These are phyloP conservation scores for Lactarius trivialis DNA, from an alignment of 768 basidiomycete genomes.

Conservation along the genomic window DNA sequence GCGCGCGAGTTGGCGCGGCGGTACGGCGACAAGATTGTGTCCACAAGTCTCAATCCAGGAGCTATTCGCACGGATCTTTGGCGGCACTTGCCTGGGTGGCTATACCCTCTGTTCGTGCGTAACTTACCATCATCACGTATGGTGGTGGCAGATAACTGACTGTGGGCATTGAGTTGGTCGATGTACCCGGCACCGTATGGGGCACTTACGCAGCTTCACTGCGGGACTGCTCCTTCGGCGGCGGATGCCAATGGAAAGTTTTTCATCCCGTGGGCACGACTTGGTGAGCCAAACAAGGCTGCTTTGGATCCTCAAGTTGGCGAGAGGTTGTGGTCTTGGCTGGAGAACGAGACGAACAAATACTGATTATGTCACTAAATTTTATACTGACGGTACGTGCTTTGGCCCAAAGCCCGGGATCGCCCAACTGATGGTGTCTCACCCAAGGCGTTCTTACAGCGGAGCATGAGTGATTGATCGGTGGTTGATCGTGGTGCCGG, in stretches of 20 bases:
- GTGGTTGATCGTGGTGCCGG: too few relatives aligned
- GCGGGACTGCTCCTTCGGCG: slow-evolving; percentile 36
- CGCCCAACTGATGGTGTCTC: too few relatives aligned
- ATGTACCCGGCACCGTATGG: slow-evolving; percentile 25
- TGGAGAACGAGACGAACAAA: slow-evolving; percentile 25
- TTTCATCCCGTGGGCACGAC: slow-evolving; percentile 25
- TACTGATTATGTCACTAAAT: neutral
- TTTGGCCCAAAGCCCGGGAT: too few relatives aligned
- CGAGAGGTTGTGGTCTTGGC: slow-evolving; percentile 28
- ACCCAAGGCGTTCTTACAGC: too few relatives aligned
- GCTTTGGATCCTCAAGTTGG: slow-evolving; percentile 25
- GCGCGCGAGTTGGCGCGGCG: slow-evolving; percentile 42
- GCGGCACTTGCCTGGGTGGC: slow-evolving; percentile 1
- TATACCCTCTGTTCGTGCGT: neutral
- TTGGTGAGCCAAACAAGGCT: slow-evolving; percentile 20
- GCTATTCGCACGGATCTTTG: slow-evolving; percentile 11
- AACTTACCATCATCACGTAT: neutral
- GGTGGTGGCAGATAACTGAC: neutral
- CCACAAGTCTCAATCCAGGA: slow-evolving; percentile 39
- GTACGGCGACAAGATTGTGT: slow-evolving; percentile 42
- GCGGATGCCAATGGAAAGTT: slow-evolving; percentile 23
- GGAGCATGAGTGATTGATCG: too few relatives aligned
- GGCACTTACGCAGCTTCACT: slow-evolving; percentile 39
- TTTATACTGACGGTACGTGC: too few relatives aligned
- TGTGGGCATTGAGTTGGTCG: neutral